Conservation (phyloP, 352 stramenopile species). For the Globisporangium middletonii region DNA sequence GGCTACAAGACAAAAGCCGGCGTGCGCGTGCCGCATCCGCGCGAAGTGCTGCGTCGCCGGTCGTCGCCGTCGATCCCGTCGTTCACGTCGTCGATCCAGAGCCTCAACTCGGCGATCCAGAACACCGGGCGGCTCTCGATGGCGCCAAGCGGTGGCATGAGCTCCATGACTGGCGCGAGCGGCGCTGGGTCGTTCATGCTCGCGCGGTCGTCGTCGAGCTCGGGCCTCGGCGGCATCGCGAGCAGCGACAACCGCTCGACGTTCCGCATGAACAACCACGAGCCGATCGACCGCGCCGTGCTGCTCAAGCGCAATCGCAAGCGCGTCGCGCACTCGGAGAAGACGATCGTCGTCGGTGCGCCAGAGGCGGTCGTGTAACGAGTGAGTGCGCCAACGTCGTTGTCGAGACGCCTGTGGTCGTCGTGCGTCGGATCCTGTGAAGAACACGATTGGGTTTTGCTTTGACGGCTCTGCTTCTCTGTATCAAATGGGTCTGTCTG, state of each 20-base stretch:
- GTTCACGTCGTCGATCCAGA: slow-evolving; percentile 81
- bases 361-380: slow-evolving; percentile 76
- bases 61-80: slow-evolving; percentile 86
- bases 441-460: neutral
- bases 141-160: slow-evolving; percentile 23
- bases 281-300: slow-evolving; percentile 65
- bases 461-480: too few species aligned
- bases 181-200: slow-evolving; percentile 11
- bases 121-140: slow-evolving; percentile 54
- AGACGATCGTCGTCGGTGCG: slow-evolving; percentile 84
- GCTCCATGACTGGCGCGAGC: slow-evolving; percentile 5
- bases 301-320: slow-evolving; percentile 78
- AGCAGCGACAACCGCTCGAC: slow-evolving; percentile 37
- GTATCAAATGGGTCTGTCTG: neutral
- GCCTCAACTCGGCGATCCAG: slow-evolving; percentile 73
- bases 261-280: slow-evolving; percentile 55
- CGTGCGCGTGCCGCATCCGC: slow-evolving; percentile 38
- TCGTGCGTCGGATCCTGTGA: too few species aligned
- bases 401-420: too few species aligned
- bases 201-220: slow-evolving; percentile 11
- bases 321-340: slow-evolving; percentile 62
- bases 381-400: neutral
- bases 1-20: slow-evolving; percentile 39
- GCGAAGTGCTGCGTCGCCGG: slow-evolving; percentile 52
- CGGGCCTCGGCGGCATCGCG: slow-evolving; percentile 15